phyloP scores from a whole-genome alignment of 2,329 filamentous ascomycete genomes.

The Trichophyton benhamiae region DNA sequence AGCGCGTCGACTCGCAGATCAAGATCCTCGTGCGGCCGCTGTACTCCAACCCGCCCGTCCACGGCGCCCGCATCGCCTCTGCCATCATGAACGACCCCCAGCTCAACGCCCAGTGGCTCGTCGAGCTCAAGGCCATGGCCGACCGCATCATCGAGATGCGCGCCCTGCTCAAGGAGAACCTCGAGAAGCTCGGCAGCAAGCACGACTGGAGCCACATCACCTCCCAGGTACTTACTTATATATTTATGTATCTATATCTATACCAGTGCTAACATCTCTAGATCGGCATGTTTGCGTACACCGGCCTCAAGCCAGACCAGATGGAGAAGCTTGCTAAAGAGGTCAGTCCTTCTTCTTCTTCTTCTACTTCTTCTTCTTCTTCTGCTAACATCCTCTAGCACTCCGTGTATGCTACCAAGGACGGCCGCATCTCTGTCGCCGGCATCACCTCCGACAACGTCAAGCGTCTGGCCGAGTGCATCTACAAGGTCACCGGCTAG shows the following conservation, averaged over 20 bases:
- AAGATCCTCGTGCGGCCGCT: conserved; percentile 95
- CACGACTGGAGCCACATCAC: conserved; percentile 99
- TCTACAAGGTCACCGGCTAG: conserved; percentile 41
- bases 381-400: conserved; percentile 38
- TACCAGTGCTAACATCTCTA: conserved; percentile 17
- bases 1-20: conserved; percentile 90
- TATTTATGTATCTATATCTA: not conserved
- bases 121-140: conserved; percentile 96
- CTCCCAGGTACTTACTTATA: conserved; percentile 45
- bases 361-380: not conserved
- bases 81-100: conserved; percentile 77
- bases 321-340: conserved; percentile 88
- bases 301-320: conserved; percentile 76
- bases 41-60: conserved; percentile 96
- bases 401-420: conserved; percentile 92
- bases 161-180: conserved; percentile 81
- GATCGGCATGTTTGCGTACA: conserved; percentile 99
- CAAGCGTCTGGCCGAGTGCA: conserved; percentile 38
- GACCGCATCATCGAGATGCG: conserved; percentile 99
- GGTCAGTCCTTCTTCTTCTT: conserved; percentile 30
- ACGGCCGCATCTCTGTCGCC: conserved; percentile 41
- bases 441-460: conserved; percentile 41
- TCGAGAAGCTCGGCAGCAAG: conserved; percentile 88
- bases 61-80: conserved; percentile 87
- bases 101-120: conserved; percentile 88